Base-by-base conservation (phyloP, 805 yeast genomes). In the Yamadazyma insecticola region DNA sequence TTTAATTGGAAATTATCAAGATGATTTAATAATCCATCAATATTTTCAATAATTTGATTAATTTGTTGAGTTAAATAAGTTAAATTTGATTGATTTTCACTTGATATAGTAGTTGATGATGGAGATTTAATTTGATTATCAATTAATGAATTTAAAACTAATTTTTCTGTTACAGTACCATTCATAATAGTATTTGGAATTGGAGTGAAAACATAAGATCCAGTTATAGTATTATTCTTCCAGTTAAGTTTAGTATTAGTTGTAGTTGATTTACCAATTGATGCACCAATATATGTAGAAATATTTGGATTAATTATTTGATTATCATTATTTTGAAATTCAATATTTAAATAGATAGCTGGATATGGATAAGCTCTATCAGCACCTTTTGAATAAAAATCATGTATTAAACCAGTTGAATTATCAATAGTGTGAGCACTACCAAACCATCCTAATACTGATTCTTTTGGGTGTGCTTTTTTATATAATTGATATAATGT, bases 381-480 rank as follows among this genome's bases (percentile, higher is more conserved):
- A 12, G 70, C 59, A 35, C 84, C 81, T 47, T 79, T 78, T 23
- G 78, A 66, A 62, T 81, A 86, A 51, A 84, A 81, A 49, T 81
- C 90, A 54, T 86, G 95, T 48, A 86, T 78, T 43, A 84, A 69
- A 7, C 85, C 85, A 10, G 88, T 76, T 54, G 81, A 74, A 33
- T 76, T 70, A 59, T 83, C 89, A 41, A 85, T 72, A 43, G 65
- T 67, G 28, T 67, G 62, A 12, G 81, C 65, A 24, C 74, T 65
- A 30, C 81, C 78, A 55, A 83, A 87, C 96, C 96, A 87, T 34
- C 96, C 96, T 28, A 87, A 69, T 33, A 87, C 81, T 30, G 71
- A 69, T 43, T 79, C 82, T 51, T 81, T 82, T 35, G 92, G 90
- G 58, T 80, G 81, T 20, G 90, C 78, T 51, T 76, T 76, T 63